phyloP scores from a whole-genome alignment of 106 monocot species.

The Phalaenopsis aphrodite region DNA sequence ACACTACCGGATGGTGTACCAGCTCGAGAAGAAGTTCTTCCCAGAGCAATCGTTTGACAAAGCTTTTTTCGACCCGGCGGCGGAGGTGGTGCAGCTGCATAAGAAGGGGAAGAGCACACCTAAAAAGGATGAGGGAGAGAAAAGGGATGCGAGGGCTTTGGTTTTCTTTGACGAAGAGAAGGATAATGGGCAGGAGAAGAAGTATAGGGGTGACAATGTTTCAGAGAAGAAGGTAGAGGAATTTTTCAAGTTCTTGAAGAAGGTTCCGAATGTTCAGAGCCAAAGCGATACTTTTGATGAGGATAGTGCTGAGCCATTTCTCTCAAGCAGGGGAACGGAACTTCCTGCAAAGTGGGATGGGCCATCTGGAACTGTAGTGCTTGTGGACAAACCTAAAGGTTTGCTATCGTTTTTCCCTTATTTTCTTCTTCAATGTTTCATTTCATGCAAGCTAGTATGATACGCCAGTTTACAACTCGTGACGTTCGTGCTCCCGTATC shows the following conservation, averaged over 20 bases:
- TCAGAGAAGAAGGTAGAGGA: conserved; percentile 79
- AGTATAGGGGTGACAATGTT: conserved; percentile 16
- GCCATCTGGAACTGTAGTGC: conserved; percentile 65
- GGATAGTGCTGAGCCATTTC: conserved; percentile 34
- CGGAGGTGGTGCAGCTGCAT: conserved; percentile 2
- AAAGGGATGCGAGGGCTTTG: conserved; percentile 32
- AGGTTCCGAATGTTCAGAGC: conserved; percentile 31
- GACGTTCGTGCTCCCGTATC: not conserved
- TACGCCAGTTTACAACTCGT: not conserved
- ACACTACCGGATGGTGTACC: conserved; percentile 95
- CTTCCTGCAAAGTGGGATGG: conserved; percentile 90
- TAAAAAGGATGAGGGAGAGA: conserved; percentile 14
- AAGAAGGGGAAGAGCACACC: conserved; percentile 23
- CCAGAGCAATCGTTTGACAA: conserved; percentile 85
- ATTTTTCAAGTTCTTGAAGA: conserved; percentile 80
- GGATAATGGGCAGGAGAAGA: conserved; percentile 8
- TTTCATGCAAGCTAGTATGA: not conserved
- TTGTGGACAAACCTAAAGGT: conserved; percentile 99
- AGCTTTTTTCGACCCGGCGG: conserved; percentile 57
- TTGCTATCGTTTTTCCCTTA: not conserved
- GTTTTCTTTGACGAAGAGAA: conserved; percentile 36
- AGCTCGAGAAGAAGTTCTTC: conserved; percentile 97
- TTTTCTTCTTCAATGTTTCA: not conserved
- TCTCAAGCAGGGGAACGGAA: conserved; percentile 53
- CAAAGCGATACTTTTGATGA: not conserved